Conservation (phyloP, 169 alveolate species). For the Plasmodium malariae region DNA sequence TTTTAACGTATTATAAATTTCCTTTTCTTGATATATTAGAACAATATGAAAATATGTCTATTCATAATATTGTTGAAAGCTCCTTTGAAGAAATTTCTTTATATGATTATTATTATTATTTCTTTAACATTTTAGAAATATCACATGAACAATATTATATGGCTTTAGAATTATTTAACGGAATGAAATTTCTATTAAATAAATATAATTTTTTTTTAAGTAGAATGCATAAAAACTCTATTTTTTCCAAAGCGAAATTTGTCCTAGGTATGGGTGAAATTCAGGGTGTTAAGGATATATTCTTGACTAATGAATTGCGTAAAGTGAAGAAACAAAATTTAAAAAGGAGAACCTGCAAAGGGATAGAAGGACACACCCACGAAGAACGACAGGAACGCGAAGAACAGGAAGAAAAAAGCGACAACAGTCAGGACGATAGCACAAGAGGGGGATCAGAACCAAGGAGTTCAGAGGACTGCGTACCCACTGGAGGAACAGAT, state of each 20-base stretch:
- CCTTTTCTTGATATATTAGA: conserved; percentile 42
- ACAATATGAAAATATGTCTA: conserved; percentile 44
- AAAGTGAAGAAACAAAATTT: background rate
- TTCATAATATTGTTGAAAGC: conserved; percentile 48
- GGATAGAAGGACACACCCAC: background rate
- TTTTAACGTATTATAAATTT: conserved; percentile 59
- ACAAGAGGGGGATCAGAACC: background rate
- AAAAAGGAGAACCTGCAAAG: background rate
- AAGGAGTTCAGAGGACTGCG: background rate
- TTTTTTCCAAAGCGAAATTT: conserved; percentile 52
- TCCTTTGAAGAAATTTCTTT: conserved; percentile 57
- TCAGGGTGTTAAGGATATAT: background rate
- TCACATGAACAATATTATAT: conserved; percentile 71
- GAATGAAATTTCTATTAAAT: conserved; percentile 38
- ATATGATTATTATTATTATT: conserved; percentile 57
- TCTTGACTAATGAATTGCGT: background rate
- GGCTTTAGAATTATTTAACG: conserved; percentile 51
- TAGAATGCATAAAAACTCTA: conserved; percentile 64
- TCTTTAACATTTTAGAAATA: conserved; percentile 46
- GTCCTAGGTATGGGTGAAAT: conserved; percentile 73
- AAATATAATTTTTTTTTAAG: conserved; percentile 48
- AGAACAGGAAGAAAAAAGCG: background rate
- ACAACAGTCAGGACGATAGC: background rate
- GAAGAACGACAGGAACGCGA: background rate
- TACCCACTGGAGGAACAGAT: background rate